phyloP scores from a whole-genome alignment of 768 basidiomycete genomes.

The Lactarius pseudohatsudake region DNA sequence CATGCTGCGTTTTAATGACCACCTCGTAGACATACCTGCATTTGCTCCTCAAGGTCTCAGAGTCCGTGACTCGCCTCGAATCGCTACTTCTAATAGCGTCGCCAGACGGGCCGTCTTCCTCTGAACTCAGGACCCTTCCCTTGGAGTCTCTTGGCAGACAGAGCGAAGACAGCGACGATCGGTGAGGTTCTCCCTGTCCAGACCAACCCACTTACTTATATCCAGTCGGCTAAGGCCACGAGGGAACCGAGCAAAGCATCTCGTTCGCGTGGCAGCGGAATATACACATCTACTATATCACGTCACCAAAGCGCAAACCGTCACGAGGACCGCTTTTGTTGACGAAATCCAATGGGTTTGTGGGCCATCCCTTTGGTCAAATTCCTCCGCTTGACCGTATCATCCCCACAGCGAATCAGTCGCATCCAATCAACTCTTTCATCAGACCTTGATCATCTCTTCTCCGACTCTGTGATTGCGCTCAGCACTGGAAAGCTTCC shows the following conservation, averaged over 20 bases:
- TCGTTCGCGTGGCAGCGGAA: constrained; percentile 83
- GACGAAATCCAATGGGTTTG: constrained; percentile 83
- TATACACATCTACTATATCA: constrained; percentile 94
- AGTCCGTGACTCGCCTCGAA: constrained; percentile 86
- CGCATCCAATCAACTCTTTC: constrained; percentile 82
- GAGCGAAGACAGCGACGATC: constrained; percentile 43
- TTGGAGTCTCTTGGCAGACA: constrained; percentile 38
- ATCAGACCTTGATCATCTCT: constrained; percentile 82
- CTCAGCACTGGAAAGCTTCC: constrained; percentile 51
- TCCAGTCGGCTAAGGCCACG: constrained; percentile 43
- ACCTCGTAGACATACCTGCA: constrained; percentile 70
- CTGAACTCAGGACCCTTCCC: constrained; percentile 37
- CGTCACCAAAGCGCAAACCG: constrained; percentile 71
- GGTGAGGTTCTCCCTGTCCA: constrained; percentile 41
- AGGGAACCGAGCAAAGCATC: constrained; percentile 72
- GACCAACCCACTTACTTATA: neutral
- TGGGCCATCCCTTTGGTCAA: constrained; percentile 30
- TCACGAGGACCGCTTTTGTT: constrained; percentile 72
- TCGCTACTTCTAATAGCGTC: constrained; percentile 72
- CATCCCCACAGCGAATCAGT: constrained; percentile 62
- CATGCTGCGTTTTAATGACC: constrained; percentile 16
- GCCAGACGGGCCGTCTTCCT: constrained; percentile 42
- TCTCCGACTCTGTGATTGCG: constrained; percentile 57
- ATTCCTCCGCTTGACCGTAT: constrained; percentile 24
- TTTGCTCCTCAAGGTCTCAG: constrained; percentile 87